Percentiles rank a stretch among this genome's conserved stretches.
Conservation (phyloP, 768 basidiomycete genomes). For the Phlegmacium glaucopus region DNA sequence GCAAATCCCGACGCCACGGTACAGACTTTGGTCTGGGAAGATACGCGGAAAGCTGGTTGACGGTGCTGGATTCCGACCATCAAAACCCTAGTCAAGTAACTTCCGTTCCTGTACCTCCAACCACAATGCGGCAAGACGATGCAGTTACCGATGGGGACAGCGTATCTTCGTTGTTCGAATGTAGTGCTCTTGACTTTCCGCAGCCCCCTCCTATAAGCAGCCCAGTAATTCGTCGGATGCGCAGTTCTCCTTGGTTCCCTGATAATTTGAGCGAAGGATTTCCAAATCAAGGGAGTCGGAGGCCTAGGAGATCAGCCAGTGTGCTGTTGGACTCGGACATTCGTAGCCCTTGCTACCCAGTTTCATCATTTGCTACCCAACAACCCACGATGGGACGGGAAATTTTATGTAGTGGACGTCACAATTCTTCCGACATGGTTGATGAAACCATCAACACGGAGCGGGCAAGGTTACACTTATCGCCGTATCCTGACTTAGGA, state of each 20-base stretch:
- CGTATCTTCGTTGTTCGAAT: slow-evolving; percentile 30
- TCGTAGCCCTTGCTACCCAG: background rate
- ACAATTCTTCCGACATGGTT: too few relatives aligned
- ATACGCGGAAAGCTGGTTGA: background rate
- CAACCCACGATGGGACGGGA: background rate
- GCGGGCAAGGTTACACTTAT: too few relatives aligned
- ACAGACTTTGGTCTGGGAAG: slow-evolving; percentile 7
- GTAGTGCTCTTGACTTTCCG: slow-evolving; percentile 35
- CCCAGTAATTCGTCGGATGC: slow-evolving; percentile 39
- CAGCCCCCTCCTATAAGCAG: slow-evolving; percentile 40
- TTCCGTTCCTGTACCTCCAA: background rate
- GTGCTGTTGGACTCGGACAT: background rate
- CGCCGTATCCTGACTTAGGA: too few relatives aligned
- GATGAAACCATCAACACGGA: too few relatives aligned
- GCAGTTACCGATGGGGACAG: slow-evolving; percentile 22
- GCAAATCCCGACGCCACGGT: slow-evolving; percentile 1
- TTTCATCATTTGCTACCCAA: background rate
- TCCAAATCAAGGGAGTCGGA: slow-evolving; percentile 2
- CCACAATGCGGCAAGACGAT: background rate
- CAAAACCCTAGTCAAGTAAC: background rate
- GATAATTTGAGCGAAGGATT: slow-evolving; percentile 15
- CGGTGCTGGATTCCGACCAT: background rate
- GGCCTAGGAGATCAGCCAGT: slow-evolving; percentile 12
- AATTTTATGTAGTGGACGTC: too few relatives aligned
- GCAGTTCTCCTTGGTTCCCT: slow-evolving; percentile 40